Evolutionary conservation across 1,284 basidiomycete species (phyloP).

Genomic region (Amylostereum areolatum): DNA sequence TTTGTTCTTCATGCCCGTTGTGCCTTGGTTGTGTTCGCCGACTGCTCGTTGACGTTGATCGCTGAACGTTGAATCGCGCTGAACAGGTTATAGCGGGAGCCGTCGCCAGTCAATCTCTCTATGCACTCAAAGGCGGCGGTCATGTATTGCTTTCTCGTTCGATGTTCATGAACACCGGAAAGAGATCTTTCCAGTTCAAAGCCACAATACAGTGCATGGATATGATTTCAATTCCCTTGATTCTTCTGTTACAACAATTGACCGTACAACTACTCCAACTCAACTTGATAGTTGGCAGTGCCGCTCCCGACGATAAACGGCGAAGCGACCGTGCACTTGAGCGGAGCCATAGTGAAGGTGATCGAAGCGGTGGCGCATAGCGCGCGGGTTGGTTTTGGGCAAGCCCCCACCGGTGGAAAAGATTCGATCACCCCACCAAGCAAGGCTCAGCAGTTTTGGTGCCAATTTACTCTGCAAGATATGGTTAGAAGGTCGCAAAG

Average conservation of each 20-base stretch:
- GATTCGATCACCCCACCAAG: not conserved
- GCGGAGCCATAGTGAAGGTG: constrained; percentile 1
- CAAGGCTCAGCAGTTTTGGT: constrained; percentile 4
- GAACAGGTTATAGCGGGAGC: too few species aligned
- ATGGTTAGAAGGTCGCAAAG: not conserved
- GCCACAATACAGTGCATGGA: too few species aligned
- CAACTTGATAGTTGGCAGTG: constrained; percentile 12
- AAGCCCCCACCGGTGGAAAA: not conserved
- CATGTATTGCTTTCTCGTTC: too few species aligned
- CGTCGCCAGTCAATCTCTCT: too few species aligned
- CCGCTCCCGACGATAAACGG: constrained; percentile 5
- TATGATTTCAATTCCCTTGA: constrained; percentile 1
- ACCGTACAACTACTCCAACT: constrained; percentile 12
- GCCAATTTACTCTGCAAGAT: constrained; percentile 12
- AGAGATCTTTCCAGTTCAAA: too few species aligned
- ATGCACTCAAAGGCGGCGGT: too few species aligned
- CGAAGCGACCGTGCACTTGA: constrained; percentile 1
- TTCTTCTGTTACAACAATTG: constrained; percentile 11
- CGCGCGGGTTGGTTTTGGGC: not conserved
- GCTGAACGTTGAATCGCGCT: too few species aligned
- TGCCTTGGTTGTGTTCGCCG: too few species aligned
- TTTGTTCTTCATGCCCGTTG: too few species aligned
- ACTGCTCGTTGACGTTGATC: too few species aligned
- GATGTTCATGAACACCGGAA: too few species aligned
- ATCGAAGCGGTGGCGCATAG: constrained; percentile 1